Percentiles rank a stretch among this genome's conserved stretches.
Evolutionary conservation across 2,329 filamentous ascomycete genomes (phyloP).

Genomic region (Exophiala xenobiotica): DNA sequence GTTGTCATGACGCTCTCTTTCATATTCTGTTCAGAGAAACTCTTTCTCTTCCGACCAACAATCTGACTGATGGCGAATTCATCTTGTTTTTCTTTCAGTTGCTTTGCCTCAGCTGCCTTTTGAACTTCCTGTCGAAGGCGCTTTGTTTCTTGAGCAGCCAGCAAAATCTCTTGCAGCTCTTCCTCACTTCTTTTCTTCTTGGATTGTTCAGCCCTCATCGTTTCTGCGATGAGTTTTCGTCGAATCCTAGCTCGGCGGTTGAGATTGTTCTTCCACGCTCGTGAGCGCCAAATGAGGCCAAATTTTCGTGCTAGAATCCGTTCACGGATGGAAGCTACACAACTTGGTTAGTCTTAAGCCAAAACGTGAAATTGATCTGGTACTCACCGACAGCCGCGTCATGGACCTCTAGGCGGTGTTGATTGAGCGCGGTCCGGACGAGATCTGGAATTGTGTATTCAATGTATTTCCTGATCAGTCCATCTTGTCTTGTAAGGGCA

Average conservation of each 20-base stretch:
- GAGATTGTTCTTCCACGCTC: slow-evolving; percentile 37
- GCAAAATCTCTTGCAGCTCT: slow-evolving; percentile 27
- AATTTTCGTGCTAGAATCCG: slow-evolving; percentile 38
- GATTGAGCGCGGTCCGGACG: slow-evolving; percentile 18
- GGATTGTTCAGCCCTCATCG: slow-evolving; percentile 25
- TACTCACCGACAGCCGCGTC: slow-evolving; percentile 22
- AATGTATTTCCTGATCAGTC: slow-evolving; percentile 26
- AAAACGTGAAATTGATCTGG: background rate
- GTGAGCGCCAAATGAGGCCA: slow-evolving; percentile 39
- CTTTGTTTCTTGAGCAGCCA: slow-evolving; percentile 25
- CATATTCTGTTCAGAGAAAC: slow-evolving; percentile 73
- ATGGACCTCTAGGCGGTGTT: slow-evolving; percentile 19
- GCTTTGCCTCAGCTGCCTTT: slow-evolving; percentile 8
- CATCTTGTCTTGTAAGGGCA: slow-evolving; percentile 20
- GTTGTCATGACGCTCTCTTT: slow-evolving; percentile 66
- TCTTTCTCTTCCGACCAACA: slow-evolving; percentile 30
- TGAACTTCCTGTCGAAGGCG: slow-evolving; percentile 24
- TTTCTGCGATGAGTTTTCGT: slow-evolving; percentile 34
- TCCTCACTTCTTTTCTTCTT: slow-evolving; percentile 26
- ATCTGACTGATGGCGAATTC: slow-evolving; percentile 9
- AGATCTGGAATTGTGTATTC: slow-evolving; percentile 23
- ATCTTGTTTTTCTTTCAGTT: slow-evolving; percentile 6
- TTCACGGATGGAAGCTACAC: slow-evolving; percentile 33
- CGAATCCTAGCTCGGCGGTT: slow-evolving; percentile 38
- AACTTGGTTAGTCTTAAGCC: background rate